Conservation (phyloP, 2,329 filamentous ascomycete species). For the Dryadomyces quercus-mongolicae region DNA sequence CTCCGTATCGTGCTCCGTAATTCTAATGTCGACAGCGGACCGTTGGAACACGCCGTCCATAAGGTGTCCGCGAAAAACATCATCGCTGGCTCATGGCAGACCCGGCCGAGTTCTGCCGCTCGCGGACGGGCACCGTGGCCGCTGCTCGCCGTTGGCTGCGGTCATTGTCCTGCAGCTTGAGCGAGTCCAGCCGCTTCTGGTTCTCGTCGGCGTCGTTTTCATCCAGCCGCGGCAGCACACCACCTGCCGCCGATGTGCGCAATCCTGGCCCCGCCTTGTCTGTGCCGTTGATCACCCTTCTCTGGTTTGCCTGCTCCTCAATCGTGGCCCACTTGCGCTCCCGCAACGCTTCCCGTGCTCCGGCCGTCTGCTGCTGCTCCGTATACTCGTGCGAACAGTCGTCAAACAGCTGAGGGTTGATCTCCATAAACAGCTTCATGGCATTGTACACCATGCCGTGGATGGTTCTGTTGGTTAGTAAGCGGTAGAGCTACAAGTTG, state of each 20-base stretch:
- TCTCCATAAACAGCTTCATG: slow-evolving; percentile 99
- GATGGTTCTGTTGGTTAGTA: slow-evolving; percentile 57
- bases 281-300: slow-evolving; percentile 33
- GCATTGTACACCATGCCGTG: slow-evolving; percentile 99
- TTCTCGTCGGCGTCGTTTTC: slow-evolving; percentile 79
- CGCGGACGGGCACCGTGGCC: slow-evolving; percentile 24
- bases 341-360: slow-evolving; percentile 68
- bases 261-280: slow-evolving; percentile 18
- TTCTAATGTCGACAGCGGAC: too few relatives aligned
- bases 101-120: slow-evolving; percentile 48
- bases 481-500: slow-evolving; percentile 24
- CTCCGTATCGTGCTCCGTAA: too few relatives aligned
- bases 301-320: slow-evolving; percentile 64
- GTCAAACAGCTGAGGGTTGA: slow-evolving; percentile 95
- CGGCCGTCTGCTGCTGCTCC: slow-evolving; percentile 84
- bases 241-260: slow-evolving; percentile 25
- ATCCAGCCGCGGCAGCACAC: slow-evolving; percentile 43
- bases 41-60: too few relatives aligned
- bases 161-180: slow-evolving; percentile 80
- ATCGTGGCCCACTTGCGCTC: slow-evolving; percentile 85
- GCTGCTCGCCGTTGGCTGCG: slow-evolving; percentile 37
- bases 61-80: slow-evolving; percentile 11
- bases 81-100: slow-evolving; percentile 39
- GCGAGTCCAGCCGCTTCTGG: slow-evolving; percentile 75
- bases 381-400: slow-evolving; percentile 98